phyloP scores from a whole-genome alignment of 225 moss, liverwort and hornwort species.

The Marchantia paleacea region DNA sequence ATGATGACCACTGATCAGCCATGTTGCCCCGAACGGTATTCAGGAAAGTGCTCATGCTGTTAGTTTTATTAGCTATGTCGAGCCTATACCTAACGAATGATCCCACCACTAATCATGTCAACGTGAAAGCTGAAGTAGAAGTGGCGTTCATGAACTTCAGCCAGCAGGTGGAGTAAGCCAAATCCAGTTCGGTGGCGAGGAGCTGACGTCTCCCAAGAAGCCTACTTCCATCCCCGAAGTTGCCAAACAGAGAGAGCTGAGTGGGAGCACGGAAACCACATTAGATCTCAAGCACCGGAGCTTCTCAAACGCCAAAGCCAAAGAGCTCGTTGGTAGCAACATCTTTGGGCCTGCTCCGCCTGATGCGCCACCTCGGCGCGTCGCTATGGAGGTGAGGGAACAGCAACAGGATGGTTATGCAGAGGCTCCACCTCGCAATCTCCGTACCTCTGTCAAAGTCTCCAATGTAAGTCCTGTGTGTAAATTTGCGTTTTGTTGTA shows the following conservation, averaged over 20 bases:
- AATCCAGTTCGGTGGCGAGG: conserved; percentile 89
- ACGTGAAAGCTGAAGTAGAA: not conserved
- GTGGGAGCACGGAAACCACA: conserved; percentile 83
- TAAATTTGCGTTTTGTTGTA: conserved; percentile 33
- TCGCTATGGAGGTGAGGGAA: conserved; percentile 87
- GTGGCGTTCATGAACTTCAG: conserved; percentile 36
- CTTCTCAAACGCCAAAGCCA: conserved; percentile 91
- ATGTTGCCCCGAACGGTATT: no score
- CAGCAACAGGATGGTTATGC: conserved; percentile 50
- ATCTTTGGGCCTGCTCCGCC: conserved; percentile 95
- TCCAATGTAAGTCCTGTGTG: conserved; percentile 78
- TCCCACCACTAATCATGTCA: no score
- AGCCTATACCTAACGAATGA: not conserved
- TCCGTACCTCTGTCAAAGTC: conserved; percentile 95
- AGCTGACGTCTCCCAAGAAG: conserved; percentile 74
- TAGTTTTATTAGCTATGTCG: no score
- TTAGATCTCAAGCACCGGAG: conserved; percentile 73
- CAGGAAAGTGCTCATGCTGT: no score
- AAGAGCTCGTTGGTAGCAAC: conserved; percentile 92
- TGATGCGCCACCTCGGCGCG: conserved; percentile 68
- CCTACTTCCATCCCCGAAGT: conserved; percentile 93
- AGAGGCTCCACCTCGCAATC: conserved; percentile 75
- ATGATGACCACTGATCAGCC: not conserved
- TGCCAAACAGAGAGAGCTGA: conserved; percentile 92
- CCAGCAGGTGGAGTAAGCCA: conserved; percentile 95